Conservation (phyloP, 2,329 filamentous ascomycete species). For the Remersonia thermophila region DNA sequence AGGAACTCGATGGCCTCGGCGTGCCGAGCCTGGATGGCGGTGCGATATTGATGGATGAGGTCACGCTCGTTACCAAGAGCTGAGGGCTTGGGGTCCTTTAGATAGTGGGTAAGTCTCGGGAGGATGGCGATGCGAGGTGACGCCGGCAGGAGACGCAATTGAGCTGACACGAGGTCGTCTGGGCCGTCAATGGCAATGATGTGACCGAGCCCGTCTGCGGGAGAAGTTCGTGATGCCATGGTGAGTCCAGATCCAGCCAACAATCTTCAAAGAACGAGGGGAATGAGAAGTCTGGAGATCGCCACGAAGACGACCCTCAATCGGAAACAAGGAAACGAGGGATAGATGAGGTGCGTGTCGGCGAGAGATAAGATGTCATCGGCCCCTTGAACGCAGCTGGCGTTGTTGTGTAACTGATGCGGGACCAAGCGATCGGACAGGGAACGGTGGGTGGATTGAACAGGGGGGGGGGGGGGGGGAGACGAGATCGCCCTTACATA, state of each 20-base stretch:
- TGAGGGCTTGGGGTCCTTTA: slow-evolving; percentile 22
- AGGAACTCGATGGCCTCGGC: slow-evolving; percentile 41
- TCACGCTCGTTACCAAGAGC: slow-evolving; percentile 19
- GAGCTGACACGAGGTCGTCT: slow-evolving; percentile 41
- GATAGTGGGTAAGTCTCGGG: slow-evolving; percentile 37
- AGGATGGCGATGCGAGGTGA: slow-evolving; percentile 47
- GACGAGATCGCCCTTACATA: slow-evolving; percentile 9
- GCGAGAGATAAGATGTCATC: neutral
- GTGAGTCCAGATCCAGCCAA: slow-evolving; percentile 3
- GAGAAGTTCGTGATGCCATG: slow-evolving; percentile 17
- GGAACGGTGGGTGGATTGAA: too few relatives aligned
- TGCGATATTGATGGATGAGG: slow-evolving; percentile 37
- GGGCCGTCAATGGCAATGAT: slow-evolving; percentile 50
- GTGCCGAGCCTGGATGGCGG: slow-evolving; percentile 34
- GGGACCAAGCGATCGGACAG: too few relatives aligned
- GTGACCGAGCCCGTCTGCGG: slow-evolving; percentile 29
- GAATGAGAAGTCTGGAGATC: slow-evolving; percentile 3
- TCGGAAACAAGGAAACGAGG: too few relatives aligned
- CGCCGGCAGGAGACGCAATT: slow-evolving; percentile 46
- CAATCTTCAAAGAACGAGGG: neutral
- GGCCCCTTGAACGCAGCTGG: neutral
- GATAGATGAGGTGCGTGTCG: too few relatives aligned
- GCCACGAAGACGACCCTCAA: too few relatives aligned
- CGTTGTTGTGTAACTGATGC: too few relatives aligned
- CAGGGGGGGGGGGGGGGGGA: neutral